phyloP scores from a whole-genome alignment of 768 basidiomycete species.

The Tricholoma flavovirens region DNA sequence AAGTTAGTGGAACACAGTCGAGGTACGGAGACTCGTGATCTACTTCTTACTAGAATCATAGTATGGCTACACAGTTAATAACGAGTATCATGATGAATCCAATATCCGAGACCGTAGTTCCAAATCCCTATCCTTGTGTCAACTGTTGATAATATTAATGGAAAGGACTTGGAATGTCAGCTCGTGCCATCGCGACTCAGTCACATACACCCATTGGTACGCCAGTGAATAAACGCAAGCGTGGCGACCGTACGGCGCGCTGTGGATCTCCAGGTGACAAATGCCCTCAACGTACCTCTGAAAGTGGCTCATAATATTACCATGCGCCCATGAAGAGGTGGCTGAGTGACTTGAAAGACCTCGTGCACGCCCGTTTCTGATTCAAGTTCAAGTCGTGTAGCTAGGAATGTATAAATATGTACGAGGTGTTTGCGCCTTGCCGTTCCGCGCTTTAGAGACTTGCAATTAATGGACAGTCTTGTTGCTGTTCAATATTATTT shows the following conservation, averaged over 20 bases:
- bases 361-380: not conserved
- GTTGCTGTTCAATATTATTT: not conserved
- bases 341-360: not conserved
- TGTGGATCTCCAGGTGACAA: not conserved
- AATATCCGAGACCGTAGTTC: not conserved
- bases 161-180: not conserved
- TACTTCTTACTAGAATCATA: not conserved
- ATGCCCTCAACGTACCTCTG: not conserved
- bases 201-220: not conserved
- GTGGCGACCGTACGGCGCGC: not conserved
- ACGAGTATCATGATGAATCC: not conserved
- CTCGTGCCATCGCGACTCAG: not conserved
- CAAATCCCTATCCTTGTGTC: not conserved
- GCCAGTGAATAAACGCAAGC: not conserved
- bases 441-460: not conserved
- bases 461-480: not conserved
- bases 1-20: not conserved
- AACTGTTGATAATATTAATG: not conserved
- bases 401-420: not conserved
- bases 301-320: not conserved
- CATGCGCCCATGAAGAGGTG: not conserved
- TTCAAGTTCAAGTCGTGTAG: not conserved
- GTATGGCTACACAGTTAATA: not conserved
- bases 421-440: not conserved
- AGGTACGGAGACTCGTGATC: not conserved